Evolutionary conservation across 306 rosid genomes (phyloP), one percentile per base, ranked within the genome.

Genomic region (Gynostemma pentaphyllum): DNA sequence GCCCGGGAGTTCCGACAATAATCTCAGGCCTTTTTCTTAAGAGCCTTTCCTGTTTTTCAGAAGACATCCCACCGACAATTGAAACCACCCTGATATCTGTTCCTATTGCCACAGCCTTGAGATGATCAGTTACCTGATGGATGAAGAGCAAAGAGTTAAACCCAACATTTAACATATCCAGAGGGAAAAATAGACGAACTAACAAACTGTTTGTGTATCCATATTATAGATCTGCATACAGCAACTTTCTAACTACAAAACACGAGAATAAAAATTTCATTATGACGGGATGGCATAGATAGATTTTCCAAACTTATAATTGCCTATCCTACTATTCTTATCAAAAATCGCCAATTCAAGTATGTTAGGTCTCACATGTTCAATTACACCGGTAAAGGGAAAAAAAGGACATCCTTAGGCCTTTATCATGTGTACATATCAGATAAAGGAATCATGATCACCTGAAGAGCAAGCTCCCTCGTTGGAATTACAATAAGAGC

Each of bases 381-480:
- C 30, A 28, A 11, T 26, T 21, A 13, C 1, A n/a, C n/a, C n/a
- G n/a, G n/a, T n/a, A n/a, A n/a, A n/a, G n/a, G n/a, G n/a, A n/a
- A n/a, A n/a, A 37, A 21, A 59, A 29, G 37, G 18, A 59, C 13
- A 11, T 16, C 15, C 19, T 57, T 37, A 19, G 24, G 45, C 28
- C 29, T 16, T 42, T 36, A 57, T 28, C 65, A 39, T 39, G 44
- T 27, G 67, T 29, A 52, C 63, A 29, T 27, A 63, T 36, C 60
- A 16, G 10, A 63, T 45, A 21, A 29, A 64, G 56, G 6, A 18
- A 64, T 21, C 22, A 7, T 14, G 55, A 41, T 13, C 30, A 92
- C 99, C 99, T 92, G 99, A 78, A 82, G 72, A 66, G 96, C 96
- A 69, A 92, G 95, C 76, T 88, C 96, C 76, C 96, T 82, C 3